Percentiles rank a stretch among this genome's conserved stretches.
phyloP scores from a whole-genome alignment of 1,284 basidiomycete species.

The Puccinia polysora region DNA sequence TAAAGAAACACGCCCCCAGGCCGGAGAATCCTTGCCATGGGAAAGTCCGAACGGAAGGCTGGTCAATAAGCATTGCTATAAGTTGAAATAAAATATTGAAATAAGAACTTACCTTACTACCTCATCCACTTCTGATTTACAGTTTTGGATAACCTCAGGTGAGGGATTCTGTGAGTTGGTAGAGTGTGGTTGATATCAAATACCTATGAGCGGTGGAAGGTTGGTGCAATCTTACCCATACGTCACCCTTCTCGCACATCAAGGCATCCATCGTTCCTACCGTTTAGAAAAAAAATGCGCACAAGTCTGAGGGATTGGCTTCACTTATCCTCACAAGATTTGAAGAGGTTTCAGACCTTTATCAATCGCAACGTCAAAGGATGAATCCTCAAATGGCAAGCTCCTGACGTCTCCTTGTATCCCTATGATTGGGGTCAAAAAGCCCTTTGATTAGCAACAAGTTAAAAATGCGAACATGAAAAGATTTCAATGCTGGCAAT shows the following conservation, averaged over 20 bases:
- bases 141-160: constrained; percentile 67
- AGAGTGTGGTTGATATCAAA: neutral
- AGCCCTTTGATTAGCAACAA: neutral
- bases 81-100: constrained; percentile 43
- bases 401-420: constrained; percentile 79
- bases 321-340: neutral
- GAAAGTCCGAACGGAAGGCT: neutral
- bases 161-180: constrained; percentile 65
- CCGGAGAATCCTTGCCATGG: constrained; percentile 47
- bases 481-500: constrained; percentile 17
- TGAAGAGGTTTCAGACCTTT: constrained; percentile 60
- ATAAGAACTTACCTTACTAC: constrained; percentile 62
- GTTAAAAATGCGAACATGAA: neutral
- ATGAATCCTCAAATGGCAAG: constrained; percentile 63
- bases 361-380: constrained; percentile 81
- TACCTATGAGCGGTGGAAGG: neutral
- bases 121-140: constrained; percentile 74
- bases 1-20: constrained; percentile 41
- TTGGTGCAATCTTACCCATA: constrained; percentile 66
- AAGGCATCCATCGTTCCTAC: constrained; percentile 86
- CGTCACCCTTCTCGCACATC: constrained; percentile 79
- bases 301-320: constrained; percentile 4
- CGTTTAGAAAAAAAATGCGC: neutral
- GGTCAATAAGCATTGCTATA: neutral
- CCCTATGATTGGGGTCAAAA: constrained; percentile 58